A percentile compares a stretch with the other conserved stretches of the same genome.
phyloP scores from a whole-genome alignment of 2,329 filamentous ascomycete genomes.

The Cytospora chrysosperma region DNA sequence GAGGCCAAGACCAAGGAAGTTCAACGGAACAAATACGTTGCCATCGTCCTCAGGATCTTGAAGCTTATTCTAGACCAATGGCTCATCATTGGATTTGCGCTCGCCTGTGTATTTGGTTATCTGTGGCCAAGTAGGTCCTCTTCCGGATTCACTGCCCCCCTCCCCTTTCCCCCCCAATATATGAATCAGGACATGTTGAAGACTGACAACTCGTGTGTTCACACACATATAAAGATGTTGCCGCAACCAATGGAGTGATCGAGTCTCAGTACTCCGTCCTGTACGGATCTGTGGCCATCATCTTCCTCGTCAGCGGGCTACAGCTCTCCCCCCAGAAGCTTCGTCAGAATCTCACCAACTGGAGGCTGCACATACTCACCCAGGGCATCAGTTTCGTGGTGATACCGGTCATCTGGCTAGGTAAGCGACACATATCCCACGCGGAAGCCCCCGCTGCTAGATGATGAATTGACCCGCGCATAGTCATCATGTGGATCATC shows the following conservation, averaged over 20 bases:
- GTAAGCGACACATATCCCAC: conserved; percentile 30
- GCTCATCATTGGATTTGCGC: conserved; percentile 61
- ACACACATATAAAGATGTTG: conserved; percentile 40
- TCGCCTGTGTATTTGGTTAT: conserved; percentile 49
- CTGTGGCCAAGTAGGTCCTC: conserved; percentile 41
- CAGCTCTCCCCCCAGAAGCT: conserved; percentile 65
- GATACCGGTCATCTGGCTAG: conserved; percentile 62
- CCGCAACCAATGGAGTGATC: conserved; percentile 47
- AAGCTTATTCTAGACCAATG: conserved; percentile 56
- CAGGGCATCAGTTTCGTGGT: conserved; percentile 67
- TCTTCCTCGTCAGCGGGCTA: conserved; percentile 70
- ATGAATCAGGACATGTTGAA: neutral
- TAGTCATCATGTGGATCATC: conserved; percentile 47
- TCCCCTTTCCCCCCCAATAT: too few relatives aligned
- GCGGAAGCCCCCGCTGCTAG: neutral
- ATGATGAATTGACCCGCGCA: neutral
- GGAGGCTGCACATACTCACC: conserved; percentile 66
- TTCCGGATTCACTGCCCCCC: neutral
- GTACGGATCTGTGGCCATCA: conserved; percentile 67
- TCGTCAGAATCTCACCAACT: conserved; percentile 60
- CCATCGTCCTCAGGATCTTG: neutral
- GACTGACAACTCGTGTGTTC: neutral
- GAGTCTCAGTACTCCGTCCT: conserved; percentile 60
- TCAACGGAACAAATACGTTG: conserved; percentile 10
- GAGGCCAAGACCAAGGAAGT: neutral